A percentile compares a stretch with the other conserved stretches of the same genome.
phyloP scores from a whole-genome alignment of 176 grass and related monocot genomes.

The Avena insularis region DNA sequence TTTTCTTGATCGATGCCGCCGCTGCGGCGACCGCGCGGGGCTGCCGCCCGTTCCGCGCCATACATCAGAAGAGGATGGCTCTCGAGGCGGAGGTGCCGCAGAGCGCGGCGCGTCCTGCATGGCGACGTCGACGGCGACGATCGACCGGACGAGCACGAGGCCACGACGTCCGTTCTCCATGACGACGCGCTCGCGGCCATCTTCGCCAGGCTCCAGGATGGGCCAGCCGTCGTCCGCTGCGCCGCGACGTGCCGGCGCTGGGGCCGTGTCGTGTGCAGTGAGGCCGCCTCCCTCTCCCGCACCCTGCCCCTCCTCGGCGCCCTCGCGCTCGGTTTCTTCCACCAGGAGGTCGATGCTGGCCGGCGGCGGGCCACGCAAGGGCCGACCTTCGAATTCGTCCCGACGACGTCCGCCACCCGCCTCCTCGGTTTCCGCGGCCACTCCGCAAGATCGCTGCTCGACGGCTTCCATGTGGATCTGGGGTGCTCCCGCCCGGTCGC shows the following conservation, averaged over 20 bases:
- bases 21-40: neutral
- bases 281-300: neutral
- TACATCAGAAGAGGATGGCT: no score
- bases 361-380: neutral
- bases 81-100: no score
- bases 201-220: neutral
- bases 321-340: conserved; percentile 2
- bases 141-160: neutral
- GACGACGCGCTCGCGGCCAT: neutral
- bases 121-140: neutral
- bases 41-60: neutral
- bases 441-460: neutral
- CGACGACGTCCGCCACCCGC: neutral
- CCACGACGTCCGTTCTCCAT: neutral
- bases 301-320: neutral
- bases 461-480: neutral
- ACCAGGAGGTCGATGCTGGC: neutral
- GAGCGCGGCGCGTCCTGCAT: no score
- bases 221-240: neutral
- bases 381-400: neutral
- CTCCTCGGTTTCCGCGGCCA: neutral
- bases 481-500: neutral
- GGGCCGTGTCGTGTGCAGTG: neutral
- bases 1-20: neutral
- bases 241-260: neutral